Evolutionary conservation across 305 asterid species (phyloP), one percentile per base, ranked within the genome.

Genomic region (Fraxinus nigra): DNA sequence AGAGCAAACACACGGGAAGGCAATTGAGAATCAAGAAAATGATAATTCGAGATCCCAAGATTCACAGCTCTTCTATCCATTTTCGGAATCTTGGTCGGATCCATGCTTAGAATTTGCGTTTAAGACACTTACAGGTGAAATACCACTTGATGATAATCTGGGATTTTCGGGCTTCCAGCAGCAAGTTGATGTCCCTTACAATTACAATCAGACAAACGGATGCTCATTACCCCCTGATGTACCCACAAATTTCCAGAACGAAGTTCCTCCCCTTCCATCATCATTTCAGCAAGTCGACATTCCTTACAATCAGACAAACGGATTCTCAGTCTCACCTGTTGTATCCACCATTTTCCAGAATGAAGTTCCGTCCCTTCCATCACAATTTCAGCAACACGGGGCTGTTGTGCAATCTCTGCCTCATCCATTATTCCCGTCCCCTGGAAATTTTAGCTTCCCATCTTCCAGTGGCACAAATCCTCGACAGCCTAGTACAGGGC

Each of bases 91-190:
- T 11, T 89, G 94, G 94, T 79, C 94, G 0, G 92, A 92, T 82
- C 94, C 96, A 2, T 88, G 92, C 79, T 59, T 90, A 56, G 93
- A 93, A 18, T 93, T 93, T 10, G 93, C 97, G 4, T 87, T 87
- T 38, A 93, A 90, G 88, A 93, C 97, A 43, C 93, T 93, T 11
- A 87, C 89, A 24, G 96, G 97, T 33, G 93, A 90, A 38, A 38
- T 93, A 43, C 85, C 95, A 0, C 80, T 92, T 0, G 97, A 91
- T 11, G 88, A 89, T 80, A 82, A 38, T 43, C 77, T 87, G 46
- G 33, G 82, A 13, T 84, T 80, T 75, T 82, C 86, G 7, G 90
- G 87, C 83, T 76, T 85, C 28, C 82, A 59, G 34, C 87, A 82
- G 72, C 86, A 77, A 78, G 43, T 63, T 16, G 38, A 56, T 34